phyloP scores from a whole-genome alignment of 2,329 filamentous ascomycete genomes.

The Aspergillus floridensis region DNA sequence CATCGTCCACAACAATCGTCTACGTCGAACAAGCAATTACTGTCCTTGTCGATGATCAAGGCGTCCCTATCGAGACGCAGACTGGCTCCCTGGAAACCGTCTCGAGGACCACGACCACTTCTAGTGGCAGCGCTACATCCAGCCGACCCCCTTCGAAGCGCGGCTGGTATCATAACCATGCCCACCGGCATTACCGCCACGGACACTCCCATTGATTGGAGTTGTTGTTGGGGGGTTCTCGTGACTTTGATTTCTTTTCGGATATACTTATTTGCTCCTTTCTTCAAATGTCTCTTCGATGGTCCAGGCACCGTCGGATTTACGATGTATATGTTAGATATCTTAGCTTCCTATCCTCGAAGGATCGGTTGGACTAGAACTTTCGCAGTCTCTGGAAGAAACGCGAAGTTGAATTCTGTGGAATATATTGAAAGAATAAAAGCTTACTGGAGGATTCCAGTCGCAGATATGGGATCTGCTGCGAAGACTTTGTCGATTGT shows the following conservation, averaged over 20 bases:
- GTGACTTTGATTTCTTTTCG: not conserved
- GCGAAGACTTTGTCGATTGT: not conserved
- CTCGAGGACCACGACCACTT: constrained; percentile 22
- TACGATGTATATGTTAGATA: not conserved
- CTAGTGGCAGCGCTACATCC: constrained; percentile 24
- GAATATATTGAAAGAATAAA: not conserved
- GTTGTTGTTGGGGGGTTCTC: not conserved
- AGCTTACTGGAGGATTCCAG: not conserved
- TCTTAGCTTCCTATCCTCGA: not conserved
- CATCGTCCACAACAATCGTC: constrained; percentile 28
- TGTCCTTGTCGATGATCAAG: constrained; percentile 27
- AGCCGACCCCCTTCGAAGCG: constrained; percentile 18
- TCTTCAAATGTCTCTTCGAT: not conserved
- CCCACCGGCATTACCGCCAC: constrained; percentile 26
- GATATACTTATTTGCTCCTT: not conserved
- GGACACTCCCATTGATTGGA: constrained; percentile 19
- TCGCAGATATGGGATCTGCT: not conserved
- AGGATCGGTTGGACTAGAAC: not conserved
- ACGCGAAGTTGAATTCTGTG: not conserved
- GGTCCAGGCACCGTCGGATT: not conserved
- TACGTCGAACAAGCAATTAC: constrained; percentile 31
- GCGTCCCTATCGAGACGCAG: constrained; percentile 25
- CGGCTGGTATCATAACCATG: constrained; percentile 19
- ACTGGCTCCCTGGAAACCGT: constrained; percentile 24
- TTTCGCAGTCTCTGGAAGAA: not conserved